Evolutionary conservation across 140 eudicot genomes (phyloP), one percentile per base, ranked within the genome.

Genomic region (Senecio squalidus): DNA sequence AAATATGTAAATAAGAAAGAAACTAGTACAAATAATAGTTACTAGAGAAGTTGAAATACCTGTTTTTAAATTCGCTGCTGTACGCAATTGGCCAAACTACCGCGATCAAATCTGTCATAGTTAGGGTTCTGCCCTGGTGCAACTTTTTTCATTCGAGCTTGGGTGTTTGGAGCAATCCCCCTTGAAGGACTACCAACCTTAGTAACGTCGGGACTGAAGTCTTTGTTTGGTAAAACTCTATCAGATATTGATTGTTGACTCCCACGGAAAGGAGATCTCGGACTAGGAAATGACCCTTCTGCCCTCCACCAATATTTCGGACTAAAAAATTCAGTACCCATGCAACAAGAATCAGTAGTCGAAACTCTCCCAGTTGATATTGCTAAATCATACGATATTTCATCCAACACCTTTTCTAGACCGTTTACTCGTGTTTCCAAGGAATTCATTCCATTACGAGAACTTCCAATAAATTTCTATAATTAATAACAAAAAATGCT

Each of bases 371-470:
- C 76, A 2, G 69, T 79, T 56, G 95, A 75, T 40, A 80, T 20
- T 25, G 83, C 91, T 47, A 90, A 59, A 69, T 83, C 94, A 39
- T 79, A 72, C 34, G 94, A 86, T 81, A 90, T 90, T 62, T 78
- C 96, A 61, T 83, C 98, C 56, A 90, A 52, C 39, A 75, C 76
- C 75, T 71, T 78, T 80, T 90, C 98, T 11, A 90, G 75, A 26
- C 98, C 98, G 51, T 82, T 82, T 62, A 90, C 98, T 45, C 98
- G 94, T 23, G 85, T 86, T 73, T 81, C 94, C 66, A 90, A 66
- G 9, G 95, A 90, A 78, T 69, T 77, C 80, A 90, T 90, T 29
- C 98, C 94, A 40, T 67, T 86, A 51, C 82, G 95, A 20, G 98
- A 90, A 68, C 71, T 84, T 47, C 98, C 98, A 62, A 90, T 90